phyloP scores from a whole-genome alignment of 129 eudicot species.

The Lonicera japonica region DNA sequence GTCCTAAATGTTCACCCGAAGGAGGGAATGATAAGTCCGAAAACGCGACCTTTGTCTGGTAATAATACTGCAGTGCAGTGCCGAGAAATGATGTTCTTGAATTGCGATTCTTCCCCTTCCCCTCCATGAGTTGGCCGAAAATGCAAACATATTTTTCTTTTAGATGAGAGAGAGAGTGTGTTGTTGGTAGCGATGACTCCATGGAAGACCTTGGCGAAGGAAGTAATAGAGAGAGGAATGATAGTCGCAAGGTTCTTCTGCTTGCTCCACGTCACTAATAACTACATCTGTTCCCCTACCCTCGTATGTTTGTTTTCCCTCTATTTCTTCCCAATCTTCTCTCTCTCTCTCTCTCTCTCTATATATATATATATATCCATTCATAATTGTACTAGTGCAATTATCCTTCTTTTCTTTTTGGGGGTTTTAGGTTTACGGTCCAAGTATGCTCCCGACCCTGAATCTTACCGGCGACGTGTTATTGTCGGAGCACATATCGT shows the following conservation, averaged over 20 bases:
- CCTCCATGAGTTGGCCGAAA: too few relatives aligned
- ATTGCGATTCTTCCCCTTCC: too few relatives aligned
- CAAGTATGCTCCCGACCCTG: slow-evolving; percentile 90
- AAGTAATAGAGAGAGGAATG: slow-evolving; percentile 33
- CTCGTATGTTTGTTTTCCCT: slow-evolving; percentile 35
- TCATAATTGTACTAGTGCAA: neutral
- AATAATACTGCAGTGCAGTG: too few relatives aligned
- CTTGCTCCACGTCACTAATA: slow-evolving; percentile 67
- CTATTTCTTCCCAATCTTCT: neutral
- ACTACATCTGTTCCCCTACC: slow-evolving; percentile 57
- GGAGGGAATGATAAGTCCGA: too few relatives aligned
- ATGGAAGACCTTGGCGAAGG: slow-evolving; percentile 44
- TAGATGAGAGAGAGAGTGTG: neutral
- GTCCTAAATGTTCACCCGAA: too few relatives aligned
- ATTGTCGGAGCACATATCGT: slow-evolving; percentile 52
- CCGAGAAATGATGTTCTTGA: too few relatives aligned
- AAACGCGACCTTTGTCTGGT: too few relatives aligned
- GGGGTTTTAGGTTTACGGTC: slow-evolving; percentile 59
- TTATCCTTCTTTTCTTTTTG: neutral
- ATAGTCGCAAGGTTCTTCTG: slow-evolving; percentile 60
- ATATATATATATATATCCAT: too few relatives aligned
- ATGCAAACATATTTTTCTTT: too few relatives aligned
- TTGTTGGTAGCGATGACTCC: slow-evolving; percentile 1
- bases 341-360: too few relatives aligned
- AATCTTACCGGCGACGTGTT: slow-evolving; percentile 81